phyloP scores from a whole-genome alignment of 2,329 filamentous ascomycete species.

The Sphaceloma murrayae region DNA sequence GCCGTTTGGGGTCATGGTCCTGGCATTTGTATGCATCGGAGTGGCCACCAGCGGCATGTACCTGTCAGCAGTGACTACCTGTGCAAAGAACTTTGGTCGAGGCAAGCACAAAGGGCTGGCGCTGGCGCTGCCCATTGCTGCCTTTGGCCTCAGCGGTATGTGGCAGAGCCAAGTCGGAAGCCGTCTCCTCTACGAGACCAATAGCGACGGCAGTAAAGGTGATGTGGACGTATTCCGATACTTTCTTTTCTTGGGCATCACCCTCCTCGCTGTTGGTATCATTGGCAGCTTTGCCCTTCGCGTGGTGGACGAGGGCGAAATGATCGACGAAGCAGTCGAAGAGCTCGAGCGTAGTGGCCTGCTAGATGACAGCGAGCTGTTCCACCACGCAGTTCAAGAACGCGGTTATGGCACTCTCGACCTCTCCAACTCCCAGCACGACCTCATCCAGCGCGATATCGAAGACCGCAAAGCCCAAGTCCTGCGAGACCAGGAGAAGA shows the following conservation, averaged over 20 bases:
- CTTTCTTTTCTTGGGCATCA: slow-evolving; percentile 71
- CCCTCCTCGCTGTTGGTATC: slow-evolving; percentile 62
- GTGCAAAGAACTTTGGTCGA: slow-evolving; percentile 94
- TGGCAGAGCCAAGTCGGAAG: slow-evolving; percentile 87
- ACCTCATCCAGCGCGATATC: slow-evolving; percentile 37
- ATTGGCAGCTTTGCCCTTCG: slow-evolving; percentile 64
- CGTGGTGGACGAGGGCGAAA: slow-evolving; percentile 72
- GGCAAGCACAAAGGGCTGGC: slow-evolving; percentile 82
- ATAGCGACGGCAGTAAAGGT: slow-evolving; percentile 50
- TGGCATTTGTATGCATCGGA: slow-evolving; percentile 75
- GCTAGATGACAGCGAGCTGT: slow-evolving; percentile 64
- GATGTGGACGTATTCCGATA: slow-evolving; percentile 70
- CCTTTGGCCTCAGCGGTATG: slow-evolving; percentile 89
- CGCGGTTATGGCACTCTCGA: slow-evolving; percentile 55
- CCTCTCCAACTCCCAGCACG: slow-evolving; percentile 39
- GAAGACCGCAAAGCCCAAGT: slow-evolving; percentile 38
- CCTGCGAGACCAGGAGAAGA: slow-evolving; percentile 58
- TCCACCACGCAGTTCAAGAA: slow-evolving; percentile 45
- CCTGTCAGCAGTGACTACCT: slow-evolving; percentile 80
- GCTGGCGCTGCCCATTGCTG: slow-evolving; percentile 80
- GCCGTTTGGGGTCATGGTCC: slow-evolving; percentile 74
- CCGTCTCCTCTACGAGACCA: slow-evolving; percentile 61
- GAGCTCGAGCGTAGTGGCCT: slow-evolving; percentile 84
- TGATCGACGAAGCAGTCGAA: slow-evolving; percentile 84
- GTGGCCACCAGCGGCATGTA: slow-evolving; percentile 83